A percentile compares a stretch with the other conserved stretches of the same genome.
Conservation (phyloP, 169 alveolate genomes). For the Eimeria nieschulzi region DNA sequence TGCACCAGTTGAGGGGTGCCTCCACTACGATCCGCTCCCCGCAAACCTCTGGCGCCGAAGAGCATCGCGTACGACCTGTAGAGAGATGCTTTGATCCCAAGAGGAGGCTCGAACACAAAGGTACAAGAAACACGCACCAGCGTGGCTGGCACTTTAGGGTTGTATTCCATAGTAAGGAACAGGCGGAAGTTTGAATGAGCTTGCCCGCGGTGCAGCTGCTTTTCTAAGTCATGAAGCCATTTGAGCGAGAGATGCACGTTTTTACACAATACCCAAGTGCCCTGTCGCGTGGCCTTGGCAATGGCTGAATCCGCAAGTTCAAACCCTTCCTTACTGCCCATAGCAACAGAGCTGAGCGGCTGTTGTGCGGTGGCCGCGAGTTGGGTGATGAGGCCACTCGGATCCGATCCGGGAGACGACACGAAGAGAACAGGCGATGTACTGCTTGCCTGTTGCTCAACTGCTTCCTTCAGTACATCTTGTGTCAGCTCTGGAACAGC, state of each 20-base stretch:
- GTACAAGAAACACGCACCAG: conserved; percentile 94
- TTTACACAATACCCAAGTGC: conserved; percentile 97
- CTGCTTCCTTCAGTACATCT: conserved; percentile 84
- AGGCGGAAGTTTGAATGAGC: conserved; percentile 93
- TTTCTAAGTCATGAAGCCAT: conserved; percentile 96
- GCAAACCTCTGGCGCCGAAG: conserved; percentile 51
- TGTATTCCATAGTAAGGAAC: conserved; percentile 97
- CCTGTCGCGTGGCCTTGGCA: conserved; percentile 92
- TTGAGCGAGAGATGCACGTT: conserved; percentile 97
- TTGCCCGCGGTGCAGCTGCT: conserved; percentile 90
- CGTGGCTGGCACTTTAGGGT: conserved; percentile 93
- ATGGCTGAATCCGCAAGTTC: conserved; percentile 94
- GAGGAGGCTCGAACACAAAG: conserved; percentile 97
- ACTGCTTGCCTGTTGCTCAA: conserved; percentile 90
- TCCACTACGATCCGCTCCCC: not conserved
- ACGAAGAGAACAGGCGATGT: conserved; percentile 93
- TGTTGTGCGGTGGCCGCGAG: conserved; percentile 91
- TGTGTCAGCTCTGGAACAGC: conserved; percentile 91
- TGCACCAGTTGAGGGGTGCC: conserved; percentile 37
- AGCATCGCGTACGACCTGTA: conserved; percentile 86
- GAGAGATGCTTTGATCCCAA: conserved; percentile 95
- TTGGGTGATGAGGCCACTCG: conserved; percentile 88
- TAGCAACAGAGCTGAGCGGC: conserved; percentile 93
- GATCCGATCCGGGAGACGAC: conserved; percentile 99
- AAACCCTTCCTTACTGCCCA: conserved; percentile 97